Conservation (phyloP, 768 basidiomycete species). For the Suillus plorans region DNA sequence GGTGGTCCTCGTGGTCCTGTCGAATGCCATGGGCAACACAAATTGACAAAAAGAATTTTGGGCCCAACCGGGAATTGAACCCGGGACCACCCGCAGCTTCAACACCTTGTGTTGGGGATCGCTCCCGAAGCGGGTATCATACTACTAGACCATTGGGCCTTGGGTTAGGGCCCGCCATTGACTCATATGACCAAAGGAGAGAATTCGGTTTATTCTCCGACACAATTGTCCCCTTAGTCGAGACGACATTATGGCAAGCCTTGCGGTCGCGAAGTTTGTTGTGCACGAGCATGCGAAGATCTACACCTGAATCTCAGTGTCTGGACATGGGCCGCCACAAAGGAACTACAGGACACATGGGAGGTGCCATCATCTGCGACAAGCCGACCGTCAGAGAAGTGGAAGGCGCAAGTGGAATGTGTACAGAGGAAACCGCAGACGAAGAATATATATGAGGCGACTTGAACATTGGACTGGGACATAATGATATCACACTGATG, state of each 20-base stretch:
- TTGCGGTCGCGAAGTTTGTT: not conserved
- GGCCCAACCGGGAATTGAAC: slow-evolving; percentile 61
- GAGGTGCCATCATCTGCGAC: too few relatives aligned
- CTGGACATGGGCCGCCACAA: not conserved
- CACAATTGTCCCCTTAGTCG: not conserved
- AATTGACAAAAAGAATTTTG: too few relatives aligned
- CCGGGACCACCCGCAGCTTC: slow-evolving; percentile 54
- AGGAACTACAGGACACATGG: not conserved
- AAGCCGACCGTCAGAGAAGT: not conserved
- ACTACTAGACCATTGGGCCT: slow-evolving; percentile 55
- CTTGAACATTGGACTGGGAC: slow-evolving; percentile 41
- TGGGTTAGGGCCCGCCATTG: not conserved
- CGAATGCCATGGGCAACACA: not conserved
- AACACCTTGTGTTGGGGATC: slow-evolving; percentile 15
- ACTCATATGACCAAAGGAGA: not conserved
- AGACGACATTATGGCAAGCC: not conserved
- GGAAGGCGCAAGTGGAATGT: slow-evolving; percentile 32
- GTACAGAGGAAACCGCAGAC: slow-evolving; percentile 20
- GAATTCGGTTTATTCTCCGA: not conserved
- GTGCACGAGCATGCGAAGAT: not conserved
- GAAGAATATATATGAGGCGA: too few relatives aligned
- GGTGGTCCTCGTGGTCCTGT: not conserved
- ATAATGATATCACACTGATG: slow-evolving; percentile 36
- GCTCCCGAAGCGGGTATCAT: slow-evolving; percentile 52
- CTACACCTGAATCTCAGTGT: not conserved